phyloP scores from a whole-genome alignment of 1,284 basidiomycete species.

The Golubevia pallescens region DNA sequence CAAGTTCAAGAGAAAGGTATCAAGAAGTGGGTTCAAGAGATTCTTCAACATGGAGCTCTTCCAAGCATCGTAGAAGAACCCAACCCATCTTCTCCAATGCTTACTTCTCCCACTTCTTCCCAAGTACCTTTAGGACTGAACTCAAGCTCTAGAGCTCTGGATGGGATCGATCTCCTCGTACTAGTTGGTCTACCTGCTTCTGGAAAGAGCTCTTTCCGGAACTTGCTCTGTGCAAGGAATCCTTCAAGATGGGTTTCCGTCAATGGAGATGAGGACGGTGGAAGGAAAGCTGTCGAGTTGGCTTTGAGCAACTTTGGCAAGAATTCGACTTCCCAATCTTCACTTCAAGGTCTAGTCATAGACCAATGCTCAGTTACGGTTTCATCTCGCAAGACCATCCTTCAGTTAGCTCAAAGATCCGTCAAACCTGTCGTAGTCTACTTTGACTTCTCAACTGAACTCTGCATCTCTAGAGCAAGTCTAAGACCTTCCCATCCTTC shows the following conservation, averaged over 20 bases:
- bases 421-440: slow-evolving; percentile 68
- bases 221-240: slow-evolving; percentile 67
- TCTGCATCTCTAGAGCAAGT: slow-evolving; percentile 71
- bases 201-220: slow-evolving; percentile 71
- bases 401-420: slow-evolving; percentile 69
- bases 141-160: slow-evolving; percentile 58
- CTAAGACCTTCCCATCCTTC: slow-evolving; percentile 71
- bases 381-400: slow-evolving; percentile 68
- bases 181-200: slow-evolving; percentile 72
- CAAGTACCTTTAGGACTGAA: slow-evolving; percentile 67
- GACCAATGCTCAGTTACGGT: slow-evolving; percentile 71
- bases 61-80: neutral
- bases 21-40: slow-evolving; percentile 23
- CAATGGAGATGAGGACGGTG: slow-evolving; percentile 71
- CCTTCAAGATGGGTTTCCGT: slow-evolving; percentile 65
- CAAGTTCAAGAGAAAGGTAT: slow-evolving; percentile 70
- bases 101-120: slow-evolving; percentile 68
- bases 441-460: slow-evolving; percentile 69
- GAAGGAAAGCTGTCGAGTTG: slow-evolving; percentile 69
- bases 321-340: slow-evolving; percentile 14
- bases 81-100: slow-evolving; percentile 28
- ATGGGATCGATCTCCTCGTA: slow-evolving; percentile 67
- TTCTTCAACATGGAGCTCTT: neutral
- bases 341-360: slow-evolving; percentile 66
- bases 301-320: slow-evolving; percentile 66